Base-by-base conservation (phyloP, 345 rosid genomes). In the Pugionium dolabratum region DNA sequence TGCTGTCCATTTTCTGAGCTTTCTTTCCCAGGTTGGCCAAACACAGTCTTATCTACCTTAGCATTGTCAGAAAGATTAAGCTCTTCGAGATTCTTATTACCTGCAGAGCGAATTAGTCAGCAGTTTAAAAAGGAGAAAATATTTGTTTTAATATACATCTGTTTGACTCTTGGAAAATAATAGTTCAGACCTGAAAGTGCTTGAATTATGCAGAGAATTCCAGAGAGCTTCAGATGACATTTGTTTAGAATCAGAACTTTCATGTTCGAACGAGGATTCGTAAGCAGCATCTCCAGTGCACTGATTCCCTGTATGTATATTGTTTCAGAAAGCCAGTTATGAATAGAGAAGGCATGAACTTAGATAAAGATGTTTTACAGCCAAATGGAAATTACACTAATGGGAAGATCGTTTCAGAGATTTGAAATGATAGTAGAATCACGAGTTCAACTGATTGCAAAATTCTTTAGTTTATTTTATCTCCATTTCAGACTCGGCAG, bases 161-260 rank as follows among this genome's bases (percentile, higher is more conserved):
- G 40, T 36, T 36, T 36, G 40, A 36, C 1, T 40, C 4, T 1
- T 18, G 54, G 25, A 18, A 39, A 31, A 5, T 45, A 45, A 34
- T 61, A 60, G 6, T 27, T 44, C 64, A 71, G 55, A 90, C 99
- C 97, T 79, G 88, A 69, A 43, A 90, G 74, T 57, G 97, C 89
- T 54, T 83, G 85, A 59, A 88, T 67, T 64, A 94, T 66, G 75
- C 83, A 79, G 67, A 88, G 80, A 60, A 88, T 64, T 65, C 87
- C 91, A 8, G 76, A 45, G 59, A 84, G 84, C 67, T 89, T 91
- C 68, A 94, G 86, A 70, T 81, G 83, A 77, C 97, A 90, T 69
- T 81, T 88, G 77, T 80, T 81, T 59, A 90, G 75, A 27, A 75
- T 65, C 80, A 94, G 64, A 71, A 82, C 75, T 78, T 79, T 86